Evolutionary conservation across 1,139 yeast genomes (phyloP), one percentile per base, ranked within the genome.

Genomic region (Hyphopichia wangnamkhiaoensis): DNA sequence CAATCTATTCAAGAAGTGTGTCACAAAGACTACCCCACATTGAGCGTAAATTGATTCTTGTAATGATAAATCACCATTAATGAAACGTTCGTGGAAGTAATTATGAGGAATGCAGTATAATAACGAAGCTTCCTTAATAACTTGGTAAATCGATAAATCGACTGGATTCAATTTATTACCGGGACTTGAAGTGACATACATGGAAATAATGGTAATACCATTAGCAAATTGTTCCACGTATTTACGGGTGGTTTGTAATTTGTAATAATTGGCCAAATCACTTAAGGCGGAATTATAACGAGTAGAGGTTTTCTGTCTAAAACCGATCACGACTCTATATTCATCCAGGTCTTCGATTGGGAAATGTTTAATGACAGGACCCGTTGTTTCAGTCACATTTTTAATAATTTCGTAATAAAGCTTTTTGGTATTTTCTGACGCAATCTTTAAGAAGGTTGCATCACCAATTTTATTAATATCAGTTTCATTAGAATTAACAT

Each of bases 11-110:
- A 93, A 78, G 68, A 93, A 93, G 63, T 93, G 98, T 35, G 95
- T 84, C 37, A 89, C 95, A 58, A 93, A 93, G 45, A 90, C 87
- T 39, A 88, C 87, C 52, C 93, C 96, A 58, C 90, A 85, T 63
- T 93, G 98, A 33, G 98, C 95, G 61, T 93, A 93, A 46, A 91
- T 84, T 37, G 93, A 80, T 67, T 93, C 98, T 66, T 93, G 98
- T 53, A 94, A 80, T 1, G 97, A 90, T 63, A 91, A 77, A 49
- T 82, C 83, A 41, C 94, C 87, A 41, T 74, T 65, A 47, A 85
- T 83, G 59, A 91, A 91, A 44, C 83, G 75, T 39, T 77, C 74
- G 53, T 84, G 85, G 74, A 91, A 91, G 53, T 79, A 76, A 56
- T 89, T 88, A 63, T 86, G 85, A 34, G 98, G 98, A 50, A 93